Conservation (phyloP, 2,329 filamentous ascomycete genomes). For the Clarireedia paspali region DNA sequence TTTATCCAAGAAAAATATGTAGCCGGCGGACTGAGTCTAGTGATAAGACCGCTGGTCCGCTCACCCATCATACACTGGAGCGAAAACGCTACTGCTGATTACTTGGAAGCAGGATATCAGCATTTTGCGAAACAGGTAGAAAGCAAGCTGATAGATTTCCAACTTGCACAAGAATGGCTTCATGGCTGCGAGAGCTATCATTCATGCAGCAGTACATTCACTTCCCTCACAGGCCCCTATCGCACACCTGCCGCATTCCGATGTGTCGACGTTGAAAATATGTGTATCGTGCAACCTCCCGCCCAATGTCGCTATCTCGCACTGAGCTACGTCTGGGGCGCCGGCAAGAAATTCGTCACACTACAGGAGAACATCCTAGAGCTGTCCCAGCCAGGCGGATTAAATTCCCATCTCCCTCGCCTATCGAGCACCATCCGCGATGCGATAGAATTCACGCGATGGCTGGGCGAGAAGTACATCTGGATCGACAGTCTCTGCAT, state of each 20-base stretch:
- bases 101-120: neutral
- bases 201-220: neutral
- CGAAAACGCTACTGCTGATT: neutral
- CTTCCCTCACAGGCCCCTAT: neutral
- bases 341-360: neutral
- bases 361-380: neutral
- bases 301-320: neutral
- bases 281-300: neutral
- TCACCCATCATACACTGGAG: too few relatives aligned
- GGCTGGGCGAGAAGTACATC: neutral
- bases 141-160: neutral
- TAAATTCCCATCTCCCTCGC: neutral
- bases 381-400: neutral
- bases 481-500: constrained; percentile 9
- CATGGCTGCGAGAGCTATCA: neutral
- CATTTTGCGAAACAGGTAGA: neutral
- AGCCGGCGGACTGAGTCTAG: neutral
- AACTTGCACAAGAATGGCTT: neutral
- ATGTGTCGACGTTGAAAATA: neutral
- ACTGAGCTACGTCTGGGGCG: neutral
- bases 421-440: neutral
- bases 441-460: neutral
- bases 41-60: neutral
- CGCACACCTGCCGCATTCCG: neutral
- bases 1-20: neutral